Evolutionary conservation across 2,329 filamentous ascomycete species (phyloP).

Genomic region (Tolypocladium pustulatum): DNA sequence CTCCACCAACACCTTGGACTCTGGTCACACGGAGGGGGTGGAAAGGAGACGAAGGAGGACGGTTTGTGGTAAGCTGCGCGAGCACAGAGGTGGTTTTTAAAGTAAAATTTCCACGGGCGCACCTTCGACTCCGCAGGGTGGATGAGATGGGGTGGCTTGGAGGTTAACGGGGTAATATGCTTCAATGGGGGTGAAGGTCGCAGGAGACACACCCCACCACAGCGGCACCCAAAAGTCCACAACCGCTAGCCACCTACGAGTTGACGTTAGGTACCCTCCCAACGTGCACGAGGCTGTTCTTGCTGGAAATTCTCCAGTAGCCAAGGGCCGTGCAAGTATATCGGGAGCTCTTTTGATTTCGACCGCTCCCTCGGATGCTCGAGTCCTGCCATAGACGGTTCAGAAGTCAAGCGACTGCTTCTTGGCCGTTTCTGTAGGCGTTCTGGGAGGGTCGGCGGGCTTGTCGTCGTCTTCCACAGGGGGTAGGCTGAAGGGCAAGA

Average conservation of each 20-base stretch:
- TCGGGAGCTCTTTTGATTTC: not conserved
- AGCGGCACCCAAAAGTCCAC: not conserved
- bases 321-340: not conserved
- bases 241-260: not conserved
- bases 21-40: not conserved
- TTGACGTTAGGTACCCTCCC: not conserved
- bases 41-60: not conserved
- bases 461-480: constrained; percentile 65
- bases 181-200: not conserved
- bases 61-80: not conserved
- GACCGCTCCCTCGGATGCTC: too few relatives aligned
- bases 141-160: not conserved
- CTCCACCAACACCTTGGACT: not conserved
- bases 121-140: not conserved
- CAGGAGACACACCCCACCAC: not conserved
- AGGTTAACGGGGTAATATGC: not conserved
- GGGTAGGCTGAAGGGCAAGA: constrained; percentile 82
- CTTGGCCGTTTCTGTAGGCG: constrained; percentile 44
- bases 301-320: not conserved
- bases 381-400: constrained; percentile 8
- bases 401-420: constrained; percentile 63
- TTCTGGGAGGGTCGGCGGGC: constrained; percentile 20
- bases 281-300: not conserved
- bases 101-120: not conserved
- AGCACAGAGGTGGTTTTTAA: not conserved